Percentiles rank a stretch among this genome's conserved stretches.
Conservation (phyloP, 1,284 basidiomycete genomes). For the Neonothopanus nambi region DNA sequence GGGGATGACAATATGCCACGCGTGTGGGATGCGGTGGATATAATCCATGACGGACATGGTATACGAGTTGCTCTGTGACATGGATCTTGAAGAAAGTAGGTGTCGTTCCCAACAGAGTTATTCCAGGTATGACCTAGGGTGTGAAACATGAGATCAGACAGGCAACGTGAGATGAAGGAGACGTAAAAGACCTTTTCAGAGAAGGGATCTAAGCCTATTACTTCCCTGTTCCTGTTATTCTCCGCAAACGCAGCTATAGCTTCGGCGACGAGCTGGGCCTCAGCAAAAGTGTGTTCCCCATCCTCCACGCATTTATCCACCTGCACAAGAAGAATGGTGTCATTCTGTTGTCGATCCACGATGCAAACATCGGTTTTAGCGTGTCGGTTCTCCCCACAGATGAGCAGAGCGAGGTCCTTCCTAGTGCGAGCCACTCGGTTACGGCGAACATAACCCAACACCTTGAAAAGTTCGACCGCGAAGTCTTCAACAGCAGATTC, state of each 20-base stretch:
- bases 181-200: too few species aligned
- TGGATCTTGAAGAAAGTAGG: constrained; percentile 33
- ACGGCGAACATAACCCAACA: constrained; percentile 28
- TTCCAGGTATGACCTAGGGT: constrained; percentile 33
- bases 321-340: constrained; percentile 33
- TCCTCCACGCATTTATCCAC: constrained; percentile 28
- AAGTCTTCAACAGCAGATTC: constrained; percentile 32
- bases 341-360: constrained; percentile 26
- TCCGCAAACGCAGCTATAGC: constrained; percentile 36
- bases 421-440: constrained; percentile 26
- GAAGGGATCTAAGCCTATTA: too few species aligned
- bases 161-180: too few species aligned
- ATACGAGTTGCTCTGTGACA: constrained; percentile 21
- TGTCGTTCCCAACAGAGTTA: constrained; percentile 29
- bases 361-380: constrained; percentile 35
- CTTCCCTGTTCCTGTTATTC: constrained; percentile 24
- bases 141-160: too few species aligned
- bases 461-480: constrained; percentile 28
- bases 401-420: constrained; percentile 22
- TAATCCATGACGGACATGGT: neutral
- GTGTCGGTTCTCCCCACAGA: constrained; percentile 25
- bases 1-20: constrained; percentile 23
- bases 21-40: neutral
- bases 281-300: constrained; percentile 18
- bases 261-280: constrained; percentile 34